Evolutionary conservation across 345 rosid genomes (phyloP).

Genomic region (Populus nigra): DNA sequence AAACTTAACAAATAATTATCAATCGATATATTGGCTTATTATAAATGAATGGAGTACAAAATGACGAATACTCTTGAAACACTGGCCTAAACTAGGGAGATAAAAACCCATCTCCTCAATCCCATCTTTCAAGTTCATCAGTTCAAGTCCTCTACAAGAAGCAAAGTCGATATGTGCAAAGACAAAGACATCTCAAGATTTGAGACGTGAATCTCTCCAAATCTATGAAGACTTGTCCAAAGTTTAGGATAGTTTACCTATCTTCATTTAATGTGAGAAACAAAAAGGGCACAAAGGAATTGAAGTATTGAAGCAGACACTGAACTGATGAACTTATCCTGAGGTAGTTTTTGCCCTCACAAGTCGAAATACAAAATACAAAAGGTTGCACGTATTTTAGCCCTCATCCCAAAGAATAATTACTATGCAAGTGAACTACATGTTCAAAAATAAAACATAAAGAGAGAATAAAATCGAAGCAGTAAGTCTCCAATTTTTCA

Average conservation of each 20-base stretch:
- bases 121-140: no score
- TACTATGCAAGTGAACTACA: background rate
- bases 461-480: background rate
- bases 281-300: no score
- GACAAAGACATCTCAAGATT: no score
- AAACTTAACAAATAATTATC: no score
- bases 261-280: no score
- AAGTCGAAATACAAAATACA: background rate
- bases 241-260: background rate
- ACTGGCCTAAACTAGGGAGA: no score
- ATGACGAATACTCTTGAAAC: no score
- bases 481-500: background rate
- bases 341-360: background rate
- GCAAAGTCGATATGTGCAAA: background rate
- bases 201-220: no score
- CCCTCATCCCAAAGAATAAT: constrained; percentile 8
- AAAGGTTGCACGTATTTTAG: background rate
- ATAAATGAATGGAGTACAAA: no score
- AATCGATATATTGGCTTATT: no score
- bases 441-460: background rate
- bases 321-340: background rate
- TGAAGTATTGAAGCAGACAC: no score
- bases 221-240: background rate
- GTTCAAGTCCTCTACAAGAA: background rate
- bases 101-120: no score